Evolutionary conservation across 2,329 filamentous ascomycete species (phyloP).

Genomic region (Dichotomopilus funicola): DNA sequence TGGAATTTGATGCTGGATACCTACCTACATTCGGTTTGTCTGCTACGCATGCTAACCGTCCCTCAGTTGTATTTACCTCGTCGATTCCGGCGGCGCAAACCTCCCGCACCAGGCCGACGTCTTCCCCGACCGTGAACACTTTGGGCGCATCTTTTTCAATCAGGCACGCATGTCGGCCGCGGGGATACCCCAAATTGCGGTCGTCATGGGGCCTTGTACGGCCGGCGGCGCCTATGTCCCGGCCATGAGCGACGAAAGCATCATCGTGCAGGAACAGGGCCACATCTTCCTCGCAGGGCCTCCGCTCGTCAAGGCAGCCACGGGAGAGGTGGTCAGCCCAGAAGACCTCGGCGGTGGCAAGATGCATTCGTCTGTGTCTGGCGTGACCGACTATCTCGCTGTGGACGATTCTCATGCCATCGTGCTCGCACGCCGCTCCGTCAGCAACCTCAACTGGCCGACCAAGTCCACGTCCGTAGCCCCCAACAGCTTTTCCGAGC

Average conservation of each 20-base stretch:
- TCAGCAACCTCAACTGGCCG: conserved; percentile 88
- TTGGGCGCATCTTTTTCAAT: conserved; percentile 97
- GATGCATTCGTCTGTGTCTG: conserved; percentile 83
- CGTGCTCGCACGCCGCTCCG: conserved; percentile 72
- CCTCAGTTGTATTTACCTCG: conserved; percentile 78
- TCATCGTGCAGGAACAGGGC: conserved; percentile 93
- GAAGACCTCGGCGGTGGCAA: conserved; percentile 88
- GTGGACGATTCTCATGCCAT: conserved; percentile 91
- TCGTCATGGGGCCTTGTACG: conserved; percentile 97
- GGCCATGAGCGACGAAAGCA: conserved; percentile 94
- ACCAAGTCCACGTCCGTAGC: conserved; percentile 34
- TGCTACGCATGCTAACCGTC: not conserved
- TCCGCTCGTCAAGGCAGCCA: conserved; percentile 91
- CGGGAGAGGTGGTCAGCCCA: conserved; percentile 82
- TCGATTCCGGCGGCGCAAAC: conserved; percentile 93
- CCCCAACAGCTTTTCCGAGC: conserved; percentile 55
- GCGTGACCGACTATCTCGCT: conserved; percentile 91
- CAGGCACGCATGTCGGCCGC: conserved; percentile 86
- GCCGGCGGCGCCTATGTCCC: conserved; percentile 94
- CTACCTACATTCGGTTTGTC: not conserved
- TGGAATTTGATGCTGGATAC: too few relatives aligned
- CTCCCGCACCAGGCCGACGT: conserved; percentile 92
- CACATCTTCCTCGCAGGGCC: conserved; percentile 95
- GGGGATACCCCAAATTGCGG: conserved; percentile 86
- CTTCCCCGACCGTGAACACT: conserved; percentile 91